Percentiles rank a stretch among this genome's conserved stretches.
These are phyloP conservation scores for Trichosporon asahii DNA, from an alignment of 1,284 basidiomycete species.

Conservation along the genomic window DNA sequence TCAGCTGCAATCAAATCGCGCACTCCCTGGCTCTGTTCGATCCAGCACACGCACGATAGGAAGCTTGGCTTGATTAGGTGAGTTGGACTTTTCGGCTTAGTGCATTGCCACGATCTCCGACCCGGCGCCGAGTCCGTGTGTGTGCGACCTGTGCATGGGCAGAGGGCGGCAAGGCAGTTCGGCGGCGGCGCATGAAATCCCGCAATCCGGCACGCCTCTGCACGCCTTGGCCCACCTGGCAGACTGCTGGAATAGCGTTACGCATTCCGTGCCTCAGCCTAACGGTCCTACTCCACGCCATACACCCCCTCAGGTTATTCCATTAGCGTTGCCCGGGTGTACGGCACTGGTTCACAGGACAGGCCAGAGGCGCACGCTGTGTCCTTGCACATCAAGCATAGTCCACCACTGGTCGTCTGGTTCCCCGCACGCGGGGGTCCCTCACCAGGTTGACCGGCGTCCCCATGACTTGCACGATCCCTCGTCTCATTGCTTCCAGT, in stretches of 20 bases:
- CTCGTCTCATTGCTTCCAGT: background rate
- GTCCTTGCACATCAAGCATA: background rate
- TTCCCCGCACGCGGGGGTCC: background rate
- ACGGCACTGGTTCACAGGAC: background rate
- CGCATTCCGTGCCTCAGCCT: conserved; percentile 4
- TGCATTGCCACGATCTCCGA: background rate
- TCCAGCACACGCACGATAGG: background rate
- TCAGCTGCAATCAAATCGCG: background rate
- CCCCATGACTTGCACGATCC: background rate
- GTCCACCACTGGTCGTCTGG: background rate
- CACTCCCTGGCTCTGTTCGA: background rate
- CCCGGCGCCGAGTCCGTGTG: background rate
- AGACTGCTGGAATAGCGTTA: background rate
- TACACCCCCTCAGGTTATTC: background rate
- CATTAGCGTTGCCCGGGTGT: background rate
- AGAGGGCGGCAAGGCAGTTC: no score
- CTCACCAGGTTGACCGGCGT: background rate
- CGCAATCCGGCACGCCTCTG: background rate
- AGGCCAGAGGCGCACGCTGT: background rate
- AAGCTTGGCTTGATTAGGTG: background rate
- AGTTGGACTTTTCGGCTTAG: background rate
- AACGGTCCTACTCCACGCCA: background rate
- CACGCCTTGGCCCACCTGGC: background rate
- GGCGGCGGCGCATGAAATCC: background rate
- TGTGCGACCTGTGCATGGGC: background rate